Percentiles rank a stretch among this genome's conserved stretches.
Evolutionary conservation across 371 early-diverging fungal genomes (phyloP).

Genomic region (Syncephalastrum racemosum): DNA sequence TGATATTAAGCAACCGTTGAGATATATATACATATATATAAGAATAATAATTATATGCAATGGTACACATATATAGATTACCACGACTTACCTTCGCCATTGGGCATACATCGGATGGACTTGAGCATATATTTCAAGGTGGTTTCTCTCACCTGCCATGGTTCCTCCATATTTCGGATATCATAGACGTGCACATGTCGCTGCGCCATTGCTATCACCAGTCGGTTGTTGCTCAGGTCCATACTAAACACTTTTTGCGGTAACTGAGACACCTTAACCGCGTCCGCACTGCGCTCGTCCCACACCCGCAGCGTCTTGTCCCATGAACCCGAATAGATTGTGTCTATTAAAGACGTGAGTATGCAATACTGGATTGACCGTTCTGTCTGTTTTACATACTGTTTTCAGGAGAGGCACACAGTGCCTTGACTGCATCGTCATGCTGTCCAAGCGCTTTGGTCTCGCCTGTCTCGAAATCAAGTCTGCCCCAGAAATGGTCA

Average conservation of each 20-base stretch:
- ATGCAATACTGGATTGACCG: neutral
- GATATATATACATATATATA: neutral
- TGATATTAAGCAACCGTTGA: too few species aligned
- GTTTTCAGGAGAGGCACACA: slow-evolving; percentile 61
- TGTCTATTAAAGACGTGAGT: slow-evolving; percentile 33
- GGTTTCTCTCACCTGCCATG: slow-evolving; percentile 75
- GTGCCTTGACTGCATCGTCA: slow-evolving; percentile 57
- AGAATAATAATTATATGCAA: neutral
- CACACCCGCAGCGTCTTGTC: slow-evolving; percentile 81
- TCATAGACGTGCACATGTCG: slow-evolving; percentile 84
- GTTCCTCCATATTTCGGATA: slow-evolving; percentile 71
- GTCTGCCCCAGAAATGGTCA: slow-evolving; percentile 24
- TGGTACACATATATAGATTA: neutral
- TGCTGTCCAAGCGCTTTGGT: slow-evolving; percentile 53
- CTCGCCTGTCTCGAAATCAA: slow-evolving; percentile 50
- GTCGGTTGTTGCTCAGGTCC: slow-evolving; percentile 64
- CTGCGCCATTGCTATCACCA: slow-evolving; percentile 85
- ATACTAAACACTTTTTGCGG: slow-evolving; percentile 76
- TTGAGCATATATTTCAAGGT: slow-evolving; percentile 85
- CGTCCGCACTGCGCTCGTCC: slow-evolving; percentile 63
- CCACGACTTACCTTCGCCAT: slow-evolving; percentile 58
- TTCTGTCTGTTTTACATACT: slow-evolving; percentile 31
- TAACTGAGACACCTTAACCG: slow-evolving; percentile 45
- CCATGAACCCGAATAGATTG: slow-evolving; percentile 86
- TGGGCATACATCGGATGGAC: slow-evolving; percentile 78